Base-by-base conservation (phyloP, 768 basidiomycete genomes). In the Lactifluus volemus region DNA sequence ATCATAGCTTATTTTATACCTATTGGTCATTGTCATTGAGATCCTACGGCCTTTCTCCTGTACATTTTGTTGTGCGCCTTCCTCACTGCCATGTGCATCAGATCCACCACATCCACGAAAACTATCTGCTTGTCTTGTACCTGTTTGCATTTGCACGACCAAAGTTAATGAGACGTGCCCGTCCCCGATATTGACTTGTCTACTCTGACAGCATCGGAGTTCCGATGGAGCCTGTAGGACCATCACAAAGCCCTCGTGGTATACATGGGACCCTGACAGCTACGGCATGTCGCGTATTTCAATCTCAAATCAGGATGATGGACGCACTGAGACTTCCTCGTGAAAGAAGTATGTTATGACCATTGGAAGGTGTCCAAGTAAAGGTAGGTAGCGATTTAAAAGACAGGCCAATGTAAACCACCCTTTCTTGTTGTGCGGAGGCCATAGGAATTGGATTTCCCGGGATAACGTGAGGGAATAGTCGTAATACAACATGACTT, bases 311-410 rank as follows among this genome's bases (percentile, higher is more conserved):
- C 5, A 49, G 39, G 21, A 54, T 14, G 11, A 49, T 9, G 19
- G 17, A 60, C 59, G 48, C 53, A 60, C 59, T 17, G 1, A 1
- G 14, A 25, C 6, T 17, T 8, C 25, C 12, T 5, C 6, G 9
- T 3, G 36, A 7, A 25, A 11, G 15, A 70, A 68, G 53, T 70
- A 70, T n/a, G 65, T 67, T 2, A 59, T 63, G 39, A 64, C 66
- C 17, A 70, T 51, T 1, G 66, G 68, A 10, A 70, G 64, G 36
- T 67, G 62, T 10, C 75, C 77, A 36, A 79, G 69, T 49, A 79
- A 69, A 1, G 78, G 73, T 39, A 78, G 67, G 58, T 83, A 83
- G 11, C 81, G 78, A 60, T 80, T 80, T 39, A 80, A 53, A 47
- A 80, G 75, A 67, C 81, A 82, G 65, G 76, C 74, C 19, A 73